Evolutionary conservation across 345 rosid species (phyloP), one percentile per base, ranked within the genome.

Genomic region (Citrus cavaleriei): DNA sequence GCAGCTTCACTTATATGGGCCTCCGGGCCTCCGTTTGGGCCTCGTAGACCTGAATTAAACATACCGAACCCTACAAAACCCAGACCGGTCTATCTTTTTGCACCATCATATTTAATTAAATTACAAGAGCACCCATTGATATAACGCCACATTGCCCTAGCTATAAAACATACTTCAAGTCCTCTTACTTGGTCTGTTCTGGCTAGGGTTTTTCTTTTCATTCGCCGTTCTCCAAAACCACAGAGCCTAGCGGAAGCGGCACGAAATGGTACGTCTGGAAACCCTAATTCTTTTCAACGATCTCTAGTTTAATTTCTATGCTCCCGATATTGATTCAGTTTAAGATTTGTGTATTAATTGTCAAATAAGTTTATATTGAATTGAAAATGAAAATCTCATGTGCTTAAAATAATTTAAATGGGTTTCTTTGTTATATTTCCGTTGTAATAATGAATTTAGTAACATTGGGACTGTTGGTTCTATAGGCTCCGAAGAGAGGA

Each of bases 401-500:
- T 16, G 4, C 10, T 13, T 59, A 67, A 16, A 18, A 67, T 21
- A 9, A 37, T 19, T 1, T n/a, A 22, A 9, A 9, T 8, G 12
- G 24, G 51, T 46, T 46, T 46, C 51, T 8, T 3, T 58, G 54
- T 22, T 35, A 37, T 46, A n/a, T 37, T 38, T 38, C 13, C 2
- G 34, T 14, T 38, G 58, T 54, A 4, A 54, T 18, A 18, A 54
- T 19, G 19, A 18, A 54, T 54, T 54, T 54, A 16, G 58, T 74
- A 4, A 14, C 37, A n/a, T 14, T n/a, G 32, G 46, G n/a, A 12
- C 54, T 55, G 24, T 57, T 46, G 60, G 6, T 3, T 35, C 49
- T 37, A 24, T 72, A 79, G 83, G 85, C 54, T 54, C 82, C 85
- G 2, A 83, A 79, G 77, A 82, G 49, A 82, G 85, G 82, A 74